Conservation (phyloP, 1,284 basidiomycete genomes). For the Rhodotorula sp. region DNA sequence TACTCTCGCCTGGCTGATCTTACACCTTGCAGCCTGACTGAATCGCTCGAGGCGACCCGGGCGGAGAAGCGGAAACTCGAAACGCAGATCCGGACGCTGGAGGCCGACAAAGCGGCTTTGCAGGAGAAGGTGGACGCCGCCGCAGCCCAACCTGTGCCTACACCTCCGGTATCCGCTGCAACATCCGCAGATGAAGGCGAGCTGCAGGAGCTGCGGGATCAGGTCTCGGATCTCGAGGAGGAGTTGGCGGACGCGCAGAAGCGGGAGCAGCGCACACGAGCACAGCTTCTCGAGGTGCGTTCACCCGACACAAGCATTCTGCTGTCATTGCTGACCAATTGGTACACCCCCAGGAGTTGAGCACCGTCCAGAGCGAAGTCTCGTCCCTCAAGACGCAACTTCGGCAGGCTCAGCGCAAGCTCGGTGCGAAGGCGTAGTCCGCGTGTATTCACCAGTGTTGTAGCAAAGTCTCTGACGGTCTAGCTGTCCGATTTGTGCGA, state of each 20-base stretch:
- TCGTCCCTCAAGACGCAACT: slow-evolving; percentile 24
- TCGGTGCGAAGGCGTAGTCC: not conserved
- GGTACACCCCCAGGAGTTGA: slow-evolving; percentile 9
- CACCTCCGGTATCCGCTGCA: not conserved
- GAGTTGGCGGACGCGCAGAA: slow-evolving; percentile 39
- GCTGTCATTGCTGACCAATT: not conserved
- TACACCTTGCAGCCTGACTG: slow-evolving; percentile 17
- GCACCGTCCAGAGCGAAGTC: slow-evolving; percentile 27
- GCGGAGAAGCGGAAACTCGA: slow-evolving; percentile 32
- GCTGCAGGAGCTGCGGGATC: slow-evolving; percentile 37
- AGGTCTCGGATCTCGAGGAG: slow-evolving; percentile 37
- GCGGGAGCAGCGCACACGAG: slow-evolving; percentile 36
- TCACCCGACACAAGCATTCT: not conserved
- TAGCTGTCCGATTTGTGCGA: too few species aligned
- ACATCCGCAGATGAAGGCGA: slow-evolving; percentile 10
- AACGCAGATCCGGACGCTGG: slow-evolving; percentile 9
- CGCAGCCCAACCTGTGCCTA: not conserved
- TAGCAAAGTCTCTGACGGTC: too few species aligned
- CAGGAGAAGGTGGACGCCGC: slow-evolving; percentile 1
- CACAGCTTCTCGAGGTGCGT: slow-evolving; percentile 36
- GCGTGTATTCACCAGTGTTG: too few species aligned
- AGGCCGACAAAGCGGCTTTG: slow-evolving; percentile 18
- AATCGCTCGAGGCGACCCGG: slow-evolving; percentile 32
- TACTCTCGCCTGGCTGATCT: not conserved
- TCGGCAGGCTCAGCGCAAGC: slow-evolving; percentile 29